phyloP scores from a whole-genome alignment of 345 rosid genomes.

The Brassica nigra region DNA sequence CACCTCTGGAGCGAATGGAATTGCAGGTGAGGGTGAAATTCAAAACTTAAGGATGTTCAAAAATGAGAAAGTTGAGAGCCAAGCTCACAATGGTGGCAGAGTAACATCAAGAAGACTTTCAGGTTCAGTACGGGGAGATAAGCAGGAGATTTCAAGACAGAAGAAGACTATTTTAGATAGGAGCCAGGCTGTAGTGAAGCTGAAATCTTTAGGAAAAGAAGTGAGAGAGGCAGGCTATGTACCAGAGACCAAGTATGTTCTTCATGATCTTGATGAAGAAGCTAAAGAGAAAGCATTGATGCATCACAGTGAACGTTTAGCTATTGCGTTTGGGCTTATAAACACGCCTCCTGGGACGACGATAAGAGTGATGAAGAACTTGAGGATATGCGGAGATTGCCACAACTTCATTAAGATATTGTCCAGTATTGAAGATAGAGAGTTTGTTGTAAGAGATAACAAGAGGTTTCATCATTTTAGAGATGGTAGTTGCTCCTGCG shows the following conservation, averaged over 20 bases:
- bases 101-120: not conserved
- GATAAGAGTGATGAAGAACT: no score
- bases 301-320: no score
- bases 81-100: not conserved
- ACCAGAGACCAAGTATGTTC: no score
- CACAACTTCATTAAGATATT: no score
- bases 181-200: constrained; percentile 31
- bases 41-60: constrained; percentile 2
- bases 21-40: constrained; percentile 18
- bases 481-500: constrained; percentile 60
- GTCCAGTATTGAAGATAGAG: no score
- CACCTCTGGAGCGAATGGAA: not conserved
- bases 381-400: no score
- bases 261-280: no score
- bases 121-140: not conserved
- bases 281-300: no score
- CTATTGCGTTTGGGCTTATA: no score
- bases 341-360: no score
- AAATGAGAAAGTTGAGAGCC: not conserved
- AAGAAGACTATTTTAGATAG: constrained; percentile 24
- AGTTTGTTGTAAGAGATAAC: constrained; percentile 46
- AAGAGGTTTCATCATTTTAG: constrained; percentile 68
- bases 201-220: constrained; percentile 35
- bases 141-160: not conserved
- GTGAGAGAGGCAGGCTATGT: constrained; percentile 43